Conservation (phyloP, 2,329 filamentous ascomycete species). For the Alternaria sp. region DNA sequence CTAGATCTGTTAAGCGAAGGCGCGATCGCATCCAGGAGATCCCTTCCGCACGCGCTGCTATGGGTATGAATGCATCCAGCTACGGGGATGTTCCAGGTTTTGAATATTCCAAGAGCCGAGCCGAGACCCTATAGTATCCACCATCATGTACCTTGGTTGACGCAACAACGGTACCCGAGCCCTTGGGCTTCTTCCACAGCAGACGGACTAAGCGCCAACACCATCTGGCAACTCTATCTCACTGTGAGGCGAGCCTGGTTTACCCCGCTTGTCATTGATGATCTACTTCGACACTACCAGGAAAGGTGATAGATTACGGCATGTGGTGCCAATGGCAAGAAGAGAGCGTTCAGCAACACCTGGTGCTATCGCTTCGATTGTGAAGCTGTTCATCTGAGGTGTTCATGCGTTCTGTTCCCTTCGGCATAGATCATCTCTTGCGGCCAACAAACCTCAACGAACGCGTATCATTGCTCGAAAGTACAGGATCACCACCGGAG, state of each 20-base stretch:
- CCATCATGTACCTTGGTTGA: conserved; percentile 1
- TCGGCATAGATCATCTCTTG: neutral
- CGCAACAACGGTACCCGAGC: conserved; percentile 1
- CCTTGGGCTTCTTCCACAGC: conserved; percentile 2
- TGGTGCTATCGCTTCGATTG: neutral
- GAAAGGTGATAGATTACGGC: neutral
- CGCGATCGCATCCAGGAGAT: conserved; percentile 24
- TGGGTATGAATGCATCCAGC: conserved; percentile 26
- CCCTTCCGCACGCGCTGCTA: conserved; percentile 16
- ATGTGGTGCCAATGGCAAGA: neutral
- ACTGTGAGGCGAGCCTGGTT: conserved; percentile 6
- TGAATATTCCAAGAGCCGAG: neutral
- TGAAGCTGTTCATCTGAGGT: conserved; percentile 1
- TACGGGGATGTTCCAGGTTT: conserved; percentile 3
- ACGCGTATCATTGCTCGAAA: neutral
- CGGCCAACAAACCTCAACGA: neutral
- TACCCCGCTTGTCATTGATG: conserved; percentile 16
- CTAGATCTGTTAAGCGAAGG: conserved; percentile 12
- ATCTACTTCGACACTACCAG: neutral
- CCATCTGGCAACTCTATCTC: conserved; percentile 2
- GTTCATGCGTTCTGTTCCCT: neutral
- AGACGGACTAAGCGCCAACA: conserved; percentile 2
- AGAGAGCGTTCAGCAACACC: neutral
- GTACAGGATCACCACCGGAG: neutral
- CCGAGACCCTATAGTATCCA: neutral